Base-by-base conservation (phyloP, 768 basidiomycete species). In the Termitomyces sp. region DNA sequence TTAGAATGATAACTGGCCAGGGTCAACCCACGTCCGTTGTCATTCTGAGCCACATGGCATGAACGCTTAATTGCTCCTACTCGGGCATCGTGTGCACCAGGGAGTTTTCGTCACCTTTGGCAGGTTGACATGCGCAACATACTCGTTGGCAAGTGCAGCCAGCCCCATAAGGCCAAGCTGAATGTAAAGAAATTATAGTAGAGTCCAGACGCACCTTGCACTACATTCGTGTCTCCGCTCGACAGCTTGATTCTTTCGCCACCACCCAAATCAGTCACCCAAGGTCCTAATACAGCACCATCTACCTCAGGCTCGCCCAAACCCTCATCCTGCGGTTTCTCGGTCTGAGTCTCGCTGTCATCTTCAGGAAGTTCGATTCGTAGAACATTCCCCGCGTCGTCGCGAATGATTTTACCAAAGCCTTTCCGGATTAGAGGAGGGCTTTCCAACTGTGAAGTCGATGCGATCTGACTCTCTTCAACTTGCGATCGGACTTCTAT, bases 401-500 rank as follows among this genome's bases (percentile, higher is more conserved):
- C 94, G 47, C 93, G 81, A 51, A 93, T 71, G 64, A 98, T 95
- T 67, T 85, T 82, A 32, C 93, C 95, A 68, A 83, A 88, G 1
- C 90, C 89, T 64, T 77, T 83, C 13, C 82, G 84, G 48, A 84
- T 74, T 27, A 68, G 48, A 26, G 44, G 43, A 47, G 36, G 43
- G 24, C 46, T 26, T 53, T 67, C 59, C 32, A 55, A 59, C 62
- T 60, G 66, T 53, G 55, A 61, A 27, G 56, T 56, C 24, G 57
- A 49, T 58, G 62, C 58, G 43, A 60, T 61, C 53, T 46, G 49
- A 7, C 40, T 61, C 16, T 53, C 58, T 22, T 62, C 54, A 34
- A 47, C 57, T 18, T 55, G 55, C 22, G 61, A 26, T 48, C 32
- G 50, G 24, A 54, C 55, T 55, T 69, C 68, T 18, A 62, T 64